phyloP scores from a whole-genome alignment of 768 basidiomycete species.

The Suillus bovinus region DNA sequence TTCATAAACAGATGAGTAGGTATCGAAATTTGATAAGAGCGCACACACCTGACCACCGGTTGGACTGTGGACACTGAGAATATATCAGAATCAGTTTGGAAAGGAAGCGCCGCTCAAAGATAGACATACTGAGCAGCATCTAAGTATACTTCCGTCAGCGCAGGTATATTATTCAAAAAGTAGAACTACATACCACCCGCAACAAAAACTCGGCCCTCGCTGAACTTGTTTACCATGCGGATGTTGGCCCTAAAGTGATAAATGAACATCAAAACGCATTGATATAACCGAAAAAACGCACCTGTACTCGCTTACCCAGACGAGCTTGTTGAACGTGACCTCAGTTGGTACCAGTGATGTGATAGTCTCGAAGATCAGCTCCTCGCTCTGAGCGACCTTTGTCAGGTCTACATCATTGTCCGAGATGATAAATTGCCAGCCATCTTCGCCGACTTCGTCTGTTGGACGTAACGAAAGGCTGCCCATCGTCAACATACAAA shows the following conservation, averaged over 20 bases:
- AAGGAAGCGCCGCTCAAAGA: not conserved
- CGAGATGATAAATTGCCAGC: constrained; percentile 20
- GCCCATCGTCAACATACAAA: not conserved
- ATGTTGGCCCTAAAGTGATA: not conserved
- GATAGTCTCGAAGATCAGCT: constrained; percentile 32
- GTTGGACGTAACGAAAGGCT: constrained; percentile 18
- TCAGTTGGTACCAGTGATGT: constrained; percentile 16
- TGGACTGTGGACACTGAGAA: not conserved
- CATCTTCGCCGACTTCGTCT: constrained; percentile 25
- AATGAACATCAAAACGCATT: not conserved
- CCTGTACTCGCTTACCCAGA: constrained; percentile 30
- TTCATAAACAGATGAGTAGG: constrained; percentile 3
- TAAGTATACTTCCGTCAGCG: not conserved
- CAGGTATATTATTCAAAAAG: not conserved
- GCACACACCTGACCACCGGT: not conserved
- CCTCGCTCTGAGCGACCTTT: constrained; percentile 20
- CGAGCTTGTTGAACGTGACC: constrained; percentile 27
- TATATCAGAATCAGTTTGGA: not conserved
- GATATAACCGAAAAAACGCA: constrained; percentile 13
- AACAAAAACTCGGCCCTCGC: not conserved
- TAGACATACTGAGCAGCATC: constrained; percentile 2
- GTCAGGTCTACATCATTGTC: constrained; percentile 13
- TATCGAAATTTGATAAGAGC: not conserved
- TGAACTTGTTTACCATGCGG: not conserved
- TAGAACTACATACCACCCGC: constrained; percentile 5